These are phyloP conservation scores for Pneumocystis oryctolagi DNA, from an alignment of 1,139 yeast species.

Conservation along the genomic window DNA sequence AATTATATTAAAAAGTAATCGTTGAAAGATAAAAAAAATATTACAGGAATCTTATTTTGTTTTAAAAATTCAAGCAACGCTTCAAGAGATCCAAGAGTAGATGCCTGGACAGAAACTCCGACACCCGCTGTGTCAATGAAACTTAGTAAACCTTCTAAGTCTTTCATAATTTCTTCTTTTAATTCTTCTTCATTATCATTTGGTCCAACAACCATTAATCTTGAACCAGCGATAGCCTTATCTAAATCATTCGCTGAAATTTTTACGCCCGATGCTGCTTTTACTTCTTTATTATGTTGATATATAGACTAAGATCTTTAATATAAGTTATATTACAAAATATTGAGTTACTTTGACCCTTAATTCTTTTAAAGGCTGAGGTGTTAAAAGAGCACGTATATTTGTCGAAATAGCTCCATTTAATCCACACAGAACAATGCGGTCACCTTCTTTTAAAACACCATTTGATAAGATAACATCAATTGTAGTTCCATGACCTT, in stretches of 20 bases:
- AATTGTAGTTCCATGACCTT: conserved; percentile 97
- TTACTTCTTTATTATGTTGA: conserved; percentile 90
- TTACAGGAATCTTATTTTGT: conserved; percentile 90
- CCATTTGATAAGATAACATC: conserved; percentile 96
- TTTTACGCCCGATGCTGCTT: conserved; percentile 98
- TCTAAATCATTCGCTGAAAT: conserved; percentile 95
- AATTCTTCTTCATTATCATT: conserved; percentile 95
- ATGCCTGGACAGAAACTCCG: conserved; percentile 98
- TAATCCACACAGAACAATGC: conserved; percentile 91
- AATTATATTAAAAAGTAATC: neutral
- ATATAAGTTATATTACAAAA: neutral
- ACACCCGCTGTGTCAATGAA: conserved; percentile 86
- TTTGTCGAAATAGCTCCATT: conserved; percentile 98
- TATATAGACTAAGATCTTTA: conserved; percentile 42
- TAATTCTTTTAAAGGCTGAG: conserved; percentile 92
- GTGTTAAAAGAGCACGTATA: conserved; percentile 88
- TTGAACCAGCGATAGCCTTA: conserved; percentile 97
- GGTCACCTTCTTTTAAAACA: conserved; percentile 82
- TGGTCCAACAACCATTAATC: conserved; percentile 86
- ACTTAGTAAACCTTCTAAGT: conserved; percentile 82
- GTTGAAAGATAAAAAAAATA: conserved; percentile 39
- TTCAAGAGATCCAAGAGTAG: conserved; percentile 93
- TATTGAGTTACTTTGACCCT: conserved; percentile 45
- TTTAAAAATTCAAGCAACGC: conserved; percentile 92
- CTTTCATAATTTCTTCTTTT: conserved; percentile 98